Conservation (phyloP, 1,139 yeast genomes). For the Zygosaccharomyces sapae region DNA sequence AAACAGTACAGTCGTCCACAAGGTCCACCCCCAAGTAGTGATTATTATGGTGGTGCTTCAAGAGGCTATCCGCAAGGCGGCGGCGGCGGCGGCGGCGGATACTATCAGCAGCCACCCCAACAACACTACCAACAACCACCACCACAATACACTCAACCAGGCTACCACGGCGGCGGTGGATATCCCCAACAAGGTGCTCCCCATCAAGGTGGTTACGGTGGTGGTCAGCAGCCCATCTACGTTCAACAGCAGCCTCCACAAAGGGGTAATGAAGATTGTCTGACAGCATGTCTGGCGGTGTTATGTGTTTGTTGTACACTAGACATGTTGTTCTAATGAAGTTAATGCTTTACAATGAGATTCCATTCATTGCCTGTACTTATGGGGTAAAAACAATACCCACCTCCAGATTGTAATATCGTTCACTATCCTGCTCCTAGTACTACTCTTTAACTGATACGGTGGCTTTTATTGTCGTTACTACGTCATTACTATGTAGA, state of each 20-base stretch:
- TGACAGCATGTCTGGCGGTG: slow-evolving; percentile 69
- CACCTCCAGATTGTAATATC: slow-evolving; percentile 4
- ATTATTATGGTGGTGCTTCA: slow-evolving; percentile 7
- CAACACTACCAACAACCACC: slow-evolving; percentile 16
- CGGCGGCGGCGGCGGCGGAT: slow-evolving; percentile 7
- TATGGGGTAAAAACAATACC: neutral
- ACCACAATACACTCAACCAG: slow-evolving; percentile 15
- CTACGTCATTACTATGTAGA: neutral
- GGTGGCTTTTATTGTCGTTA: neutral
- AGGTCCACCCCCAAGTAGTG: slow-evolving; percentile 13
- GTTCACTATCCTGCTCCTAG: neutral
- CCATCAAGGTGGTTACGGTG: slow-evolving; percentile 39
- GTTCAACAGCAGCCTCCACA: slow-evolving; percentile 54
- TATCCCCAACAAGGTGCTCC: slow-evolving; percentile 34
- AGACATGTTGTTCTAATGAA: slow-evolving; percentile 55
- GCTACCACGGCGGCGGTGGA: slow-evolving; percentile 38
- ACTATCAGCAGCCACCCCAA: slow-evolving; percentile 13
- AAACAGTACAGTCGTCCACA: slow-evolving; percentile 14
- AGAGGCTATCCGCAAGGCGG: slow-evolving; percentile 13
- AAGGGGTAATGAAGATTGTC: slow-evolving; percentile 46
- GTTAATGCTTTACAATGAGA: neutral
- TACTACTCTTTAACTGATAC: slow-evolving; percentile 47
- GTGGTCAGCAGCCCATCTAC: slow-evolving; percentile 62
- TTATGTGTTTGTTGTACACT: slow-evolving; percentile 71
- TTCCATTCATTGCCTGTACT: neutral